Evolutionary conservation across 208 protist genomes (phyloP).

Genomic region (Trypanosoma boissoni): DNA sequence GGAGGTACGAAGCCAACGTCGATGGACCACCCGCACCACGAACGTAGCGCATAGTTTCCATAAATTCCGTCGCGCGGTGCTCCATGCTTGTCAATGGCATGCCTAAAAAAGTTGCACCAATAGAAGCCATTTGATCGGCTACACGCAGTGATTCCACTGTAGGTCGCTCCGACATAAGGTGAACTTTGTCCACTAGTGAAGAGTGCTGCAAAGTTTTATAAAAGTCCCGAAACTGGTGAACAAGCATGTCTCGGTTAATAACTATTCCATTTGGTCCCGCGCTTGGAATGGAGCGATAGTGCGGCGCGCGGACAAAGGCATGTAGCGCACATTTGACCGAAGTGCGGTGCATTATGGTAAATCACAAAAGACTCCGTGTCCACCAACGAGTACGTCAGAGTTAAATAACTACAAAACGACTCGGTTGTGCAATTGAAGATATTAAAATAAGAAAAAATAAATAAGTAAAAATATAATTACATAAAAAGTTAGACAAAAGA

Average conservation of each 20-base stretch:
- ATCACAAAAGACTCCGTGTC: background rate
- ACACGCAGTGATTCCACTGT: slow-evolving; percentile 71
- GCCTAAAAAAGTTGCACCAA: slow-evolving; percentile 76
- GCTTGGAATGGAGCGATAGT: slow-evolving; percentile 77
- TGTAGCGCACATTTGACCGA: slow-evolving; percentile 43
- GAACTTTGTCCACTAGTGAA: slow-evolving; percentile 86
- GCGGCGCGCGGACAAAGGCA: slow-evolving; percentile 85
- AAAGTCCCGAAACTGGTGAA: slow-evolving; percentile 88
- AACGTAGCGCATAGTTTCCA: slow-evolving; percentile 88
- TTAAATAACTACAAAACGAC: slow-evolving; percentile 4
- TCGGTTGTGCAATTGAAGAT: background rate
- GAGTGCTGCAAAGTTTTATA: slow-evolving; percentile 86
- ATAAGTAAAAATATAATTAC: background rate
- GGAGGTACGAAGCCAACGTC: slow-evolving; percentile 64
- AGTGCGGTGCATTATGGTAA: slow-evolving; percentile 23
- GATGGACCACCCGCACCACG: slow-evolving; percentile 75
- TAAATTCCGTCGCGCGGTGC: slow-evolving; percentile 82
- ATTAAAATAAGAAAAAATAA: background rate
- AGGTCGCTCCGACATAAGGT: slow-evolving; percentile 84
- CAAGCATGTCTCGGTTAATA: slow-evolving; percentile 86
- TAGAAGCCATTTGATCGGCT: slow-evolving; percentile 74
- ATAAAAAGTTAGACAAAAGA: slow-evolving; percentile 1
- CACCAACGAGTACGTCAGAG: background rate
- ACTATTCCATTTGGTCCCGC: slow-evolving; percentile 83
- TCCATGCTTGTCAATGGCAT: slow-evolving; percentile 86